These are phyloP conservation scores for Nemania sp. DNA, from an alignment of 2,329 filamentous ascomycete species.

Conservation along the genomic window DNA sequence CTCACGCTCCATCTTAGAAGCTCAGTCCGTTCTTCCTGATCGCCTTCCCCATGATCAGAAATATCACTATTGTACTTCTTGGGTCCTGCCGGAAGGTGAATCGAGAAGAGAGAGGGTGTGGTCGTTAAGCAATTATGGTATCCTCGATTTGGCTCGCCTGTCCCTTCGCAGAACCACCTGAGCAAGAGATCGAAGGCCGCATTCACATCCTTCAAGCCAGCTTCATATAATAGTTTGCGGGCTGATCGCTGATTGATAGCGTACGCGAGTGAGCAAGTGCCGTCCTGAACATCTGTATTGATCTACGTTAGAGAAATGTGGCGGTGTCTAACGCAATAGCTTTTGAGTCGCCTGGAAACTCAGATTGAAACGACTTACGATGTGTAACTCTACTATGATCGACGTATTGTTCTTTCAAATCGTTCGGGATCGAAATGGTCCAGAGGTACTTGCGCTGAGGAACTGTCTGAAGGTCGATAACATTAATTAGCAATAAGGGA, in stretches of 20 bases:
- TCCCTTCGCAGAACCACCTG: constrained; percentile 60
- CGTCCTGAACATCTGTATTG: constrained; percentile 51
- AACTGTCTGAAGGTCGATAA: constrained; percentile 52
- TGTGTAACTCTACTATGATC: constrained; percentile 60
- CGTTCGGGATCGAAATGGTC: constrained; percentile 53
- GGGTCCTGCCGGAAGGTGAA: constrained; percentile 57
- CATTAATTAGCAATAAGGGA: background rate
- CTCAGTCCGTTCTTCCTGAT: constrained; percentile 50
- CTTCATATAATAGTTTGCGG: constrained; percentile 56
- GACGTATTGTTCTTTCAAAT: constrained; percentile 52
- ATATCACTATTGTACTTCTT: constrained; percentile 54
- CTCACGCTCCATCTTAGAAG: constrained; percentile 57
- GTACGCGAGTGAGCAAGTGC: constrained; percentile 59
- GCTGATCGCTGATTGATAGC: constrained; percentile 60
- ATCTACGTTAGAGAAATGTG: too few relatives aligned
- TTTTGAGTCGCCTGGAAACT: too few relatives aligned
- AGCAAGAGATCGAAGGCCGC: constrained; percentile 60
- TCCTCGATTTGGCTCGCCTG: constrained; percentile 46
- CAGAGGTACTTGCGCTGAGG: constrained; percentile 52
- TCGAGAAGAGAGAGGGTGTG: constrained; percentile 60
- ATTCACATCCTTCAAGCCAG: constrained; percentile 57
- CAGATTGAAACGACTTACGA: constrained; percentile 19
- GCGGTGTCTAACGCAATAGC: too few relatives aligned
- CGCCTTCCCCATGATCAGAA: constrained; percentile 49
- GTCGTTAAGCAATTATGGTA: constrained; percentile 56